A percentile compares a stretch with the other conserved stretches of the same genome.
These are phyloP conservation scores for Komagataea norvegica DNA, from an alignment of 1,139 yeast genomes.

Conservation along the genomic window DNA sequence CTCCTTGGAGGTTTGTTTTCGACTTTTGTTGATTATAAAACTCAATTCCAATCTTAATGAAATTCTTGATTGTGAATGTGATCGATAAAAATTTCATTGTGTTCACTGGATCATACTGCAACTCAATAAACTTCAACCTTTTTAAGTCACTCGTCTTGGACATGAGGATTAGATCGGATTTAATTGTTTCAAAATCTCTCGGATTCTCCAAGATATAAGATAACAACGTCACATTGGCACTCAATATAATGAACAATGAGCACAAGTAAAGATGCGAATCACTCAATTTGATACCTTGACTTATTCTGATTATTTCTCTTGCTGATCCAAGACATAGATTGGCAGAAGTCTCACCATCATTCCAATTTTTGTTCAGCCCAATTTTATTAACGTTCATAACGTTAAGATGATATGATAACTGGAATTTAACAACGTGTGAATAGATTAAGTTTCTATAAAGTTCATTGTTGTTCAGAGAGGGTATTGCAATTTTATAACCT, in stretches of 20 bases:
- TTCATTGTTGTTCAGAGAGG: slow-evolving; percentile 1
- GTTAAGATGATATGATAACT: slow-evolving; percentile 11
- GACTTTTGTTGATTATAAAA: slow-evolving; percentile 3
- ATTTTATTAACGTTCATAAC: slow-evolving; percentile 10
- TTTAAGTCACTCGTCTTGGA: slow-evolving; percentile 4
- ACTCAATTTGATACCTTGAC: slow-evolving; percentile 5
- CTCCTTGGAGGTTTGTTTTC: background rate
- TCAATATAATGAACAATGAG: slow-evolving; percentile 7
- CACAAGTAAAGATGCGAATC: slow-evolving; percentile 6
- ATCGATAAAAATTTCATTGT: slow-evolving; percentile 9
- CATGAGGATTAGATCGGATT: slow-evolving; percentile 7
- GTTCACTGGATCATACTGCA: slow-evolving; percentile 6
- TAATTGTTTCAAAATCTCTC: slow-evolving; percentile 5
- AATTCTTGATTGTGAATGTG: slow-evolving; percentile 6
- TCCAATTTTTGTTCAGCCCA: slow-evolving; percentile 11
- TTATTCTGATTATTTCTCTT: slow-evolving; percentile 9
- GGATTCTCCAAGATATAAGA: slow-evolving; percentile 10
- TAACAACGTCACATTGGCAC: slow-evolving; percentile 9
- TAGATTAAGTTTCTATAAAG: background rate
- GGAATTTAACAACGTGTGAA: slow-evolving; percentile 9
- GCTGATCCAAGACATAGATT: slow-evolving; percentile 9
- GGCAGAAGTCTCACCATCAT: slow-evolving; percentile 3
- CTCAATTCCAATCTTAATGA: slow-evolving; percentile 10
- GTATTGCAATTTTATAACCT: slow-evolving; percentile 8
- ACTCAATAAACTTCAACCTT: slow-evolving; percentile 3